A percentile compares a stretch with the other conserved stretches of the same genome.
phyloP scores from a whole-genome alignment of 257 asterid species.

The Solanum medicagineum region DNA sequence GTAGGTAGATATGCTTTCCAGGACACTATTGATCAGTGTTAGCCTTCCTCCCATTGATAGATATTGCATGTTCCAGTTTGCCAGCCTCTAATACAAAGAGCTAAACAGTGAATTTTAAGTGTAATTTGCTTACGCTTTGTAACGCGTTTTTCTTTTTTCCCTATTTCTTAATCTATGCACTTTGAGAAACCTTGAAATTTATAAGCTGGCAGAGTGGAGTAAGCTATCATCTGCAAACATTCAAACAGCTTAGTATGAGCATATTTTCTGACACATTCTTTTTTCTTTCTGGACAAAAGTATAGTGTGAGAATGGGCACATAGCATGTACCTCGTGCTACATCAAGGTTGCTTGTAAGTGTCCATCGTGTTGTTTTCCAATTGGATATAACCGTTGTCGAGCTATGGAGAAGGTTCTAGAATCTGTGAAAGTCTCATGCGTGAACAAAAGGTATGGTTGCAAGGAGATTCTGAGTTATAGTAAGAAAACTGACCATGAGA shows the following conservation, averaged over 20 bases:
- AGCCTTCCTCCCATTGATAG: too few relatives aligned
- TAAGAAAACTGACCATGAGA: conserved; percentile 38
- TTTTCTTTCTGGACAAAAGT: neutral
- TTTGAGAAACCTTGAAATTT: neutral
- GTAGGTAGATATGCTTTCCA: too few relatives aligned
- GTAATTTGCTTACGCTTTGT: neutral
- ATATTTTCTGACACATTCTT: neutral
- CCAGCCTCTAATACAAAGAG: neutral
- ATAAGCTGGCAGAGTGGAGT: neutral
- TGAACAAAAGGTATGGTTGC: conserved; percentile 44
- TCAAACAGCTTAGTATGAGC: too few relatives aligned
- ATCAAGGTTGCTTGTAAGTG: conserved; percentile 39
- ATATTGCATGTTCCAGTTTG: too few relatives aligned
- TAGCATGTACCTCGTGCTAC: conserved; percentile 70
- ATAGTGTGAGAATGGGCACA: conserved; percentile 75
- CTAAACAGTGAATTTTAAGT: neutral
- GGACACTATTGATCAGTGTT: too few relatives aligned
- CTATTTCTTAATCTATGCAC: neutral
- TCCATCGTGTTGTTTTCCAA: conserved; percentile 45
- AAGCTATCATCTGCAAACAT: too few relatives aligned
- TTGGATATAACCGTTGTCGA: conserved; percentile 69
- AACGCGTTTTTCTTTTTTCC: neutral
- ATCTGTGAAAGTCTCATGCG: conserved; percentile 34
- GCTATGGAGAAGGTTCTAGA: conserved; percentile 64
- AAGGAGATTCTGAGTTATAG: conserved; percentile 20